phyloP scores from a whole-genome alignment of 345 rosid species.

The Hypericum androsaemum region DNA sequence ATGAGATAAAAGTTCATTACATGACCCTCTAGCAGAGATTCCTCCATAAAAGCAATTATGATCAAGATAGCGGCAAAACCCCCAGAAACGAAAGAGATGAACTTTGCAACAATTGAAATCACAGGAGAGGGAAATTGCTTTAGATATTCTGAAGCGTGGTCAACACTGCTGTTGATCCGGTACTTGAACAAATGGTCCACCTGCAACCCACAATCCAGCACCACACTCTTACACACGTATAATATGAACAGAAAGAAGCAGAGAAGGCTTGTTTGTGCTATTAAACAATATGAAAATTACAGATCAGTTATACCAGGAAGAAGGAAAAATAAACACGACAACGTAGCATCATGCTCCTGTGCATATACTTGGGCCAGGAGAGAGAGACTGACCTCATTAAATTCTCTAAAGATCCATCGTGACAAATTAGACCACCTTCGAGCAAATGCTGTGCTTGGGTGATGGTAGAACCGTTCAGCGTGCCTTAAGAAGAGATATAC shows the following conservation, averaged over 20 bases:
- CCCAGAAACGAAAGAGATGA: slow-evolving; percentile 89
- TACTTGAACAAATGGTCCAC: slow-evolving; percentile 99
- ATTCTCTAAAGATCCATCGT: slow-evolving; percentile 92
- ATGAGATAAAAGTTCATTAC: slow-evolving; percentile 34
- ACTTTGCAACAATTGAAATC: slow-evolving; percentile 80
- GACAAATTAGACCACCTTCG: slow-evolving; percentile 98
- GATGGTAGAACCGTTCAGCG: slow-evolving; percentile 94
- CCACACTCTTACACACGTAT: background rate
- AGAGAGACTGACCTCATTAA: slow-evolving; percentile 63
- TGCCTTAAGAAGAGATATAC: slow-evolving; percentile 93
- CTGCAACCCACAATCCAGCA: slow-evolving; percentile 26
- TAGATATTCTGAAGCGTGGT: slow-evolving; percentile 76
- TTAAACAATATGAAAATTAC: too few species aligned
- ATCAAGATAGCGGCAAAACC: slow-evolving; percentile 93
- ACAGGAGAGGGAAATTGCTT: slow-evolving; percentile 90
- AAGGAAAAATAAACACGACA: too few species aligned
- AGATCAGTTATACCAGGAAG: too few species aligned
- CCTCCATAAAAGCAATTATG: slow-evolving; percentile 96
- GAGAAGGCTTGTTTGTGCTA: background rate
- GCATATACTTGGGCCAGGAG: background rate
- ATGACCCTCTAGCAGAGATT: slow-evolving; percentile 96
- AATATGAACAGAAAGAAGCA: background rate
- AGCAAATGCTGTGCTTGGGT: slow-evolving; percentile 95
- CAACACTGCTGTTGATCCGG: slow-evolving; percentile 77
- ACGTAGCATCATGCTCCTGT: too few species aligned